These are phyloP conservation scores for Skeletonema tropicum DNA, from an alignment of 108 stramenopile species.

Conservation along the genomic window DNA sequence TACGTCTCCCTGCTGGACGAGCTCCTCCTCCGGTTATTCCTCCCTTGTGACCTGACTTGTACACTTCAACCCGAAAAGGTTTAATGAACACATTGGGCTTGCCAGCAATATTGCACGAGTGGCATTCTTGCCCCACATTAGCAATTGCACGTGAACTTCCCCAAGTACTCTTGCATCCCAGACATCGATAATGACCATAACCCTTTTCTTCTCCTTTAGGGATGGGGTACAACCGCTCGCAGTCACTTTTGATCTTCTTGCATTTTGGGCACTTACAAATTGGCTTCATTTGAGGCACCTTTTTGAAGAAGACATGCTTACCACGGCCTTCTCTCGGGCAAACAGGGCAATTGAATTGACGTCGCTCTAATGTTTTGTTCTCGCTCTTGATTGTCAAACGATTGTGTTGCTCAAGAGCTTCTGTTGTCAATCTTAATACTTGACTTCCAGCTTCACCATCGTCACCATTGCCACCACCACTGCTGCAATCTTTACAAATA, in stretches of 20 bases:
- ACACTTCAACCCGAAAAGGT: slow-evolving; percentile 46
- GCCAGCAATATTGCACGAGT: slow-evolving; percentile 15
- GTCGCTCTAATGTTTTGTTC: slow-evolving; percentile 35
- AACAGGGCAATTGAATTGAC: slow-evolving; percentile 54
- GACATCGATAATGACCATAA: slow-evolving; percentile 37
- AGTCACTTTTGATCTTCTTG: slow-evolving; percentile 31
- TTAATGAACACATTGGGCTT: slow-evolving; percentile 15
- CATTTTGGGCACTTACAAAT: slow-evolving; percentile 50
- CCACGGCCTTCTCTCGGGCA: slow-evolving; percentile 47
- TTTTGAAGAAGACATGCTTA: slow-evolving; percentile 46
- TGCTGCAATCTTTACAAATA: slow-evolving; percentile 30
- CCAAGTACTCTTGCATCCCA: slow-evolving; percentile 33
- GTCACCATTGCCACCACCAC: background rate
- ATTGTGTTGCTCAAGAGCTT: slow-evolving; percentile 25
- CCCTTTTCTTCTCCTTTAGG: slow-evolving; percentile 43
- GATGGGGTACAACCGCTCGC: slow-evolving; percentile 36
- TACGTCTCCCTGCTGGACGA: slow-evolving; percentile 33
- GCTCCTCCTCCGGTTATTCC: slow-evolving; percentile 38
- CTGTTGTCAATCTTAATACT: slow-evolving; percentile 8
- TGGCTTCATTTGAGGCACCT: slow-evolving; percentile 35
- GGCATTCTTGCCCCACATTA: slow-evolving; percentile 41
- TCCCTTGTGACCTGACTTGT: slow-evolving; percentile 23
- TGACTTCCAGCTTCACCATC: background rate
- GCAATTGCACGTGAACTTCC: slow-evolving; percentile 37
- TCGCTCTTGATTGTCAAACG: slow-evolving; percentile 6